phyloP scores from a whole-genome alignment of 371 early-diverging fungal genomes.

The Lichtheimia ornata region DNA sequence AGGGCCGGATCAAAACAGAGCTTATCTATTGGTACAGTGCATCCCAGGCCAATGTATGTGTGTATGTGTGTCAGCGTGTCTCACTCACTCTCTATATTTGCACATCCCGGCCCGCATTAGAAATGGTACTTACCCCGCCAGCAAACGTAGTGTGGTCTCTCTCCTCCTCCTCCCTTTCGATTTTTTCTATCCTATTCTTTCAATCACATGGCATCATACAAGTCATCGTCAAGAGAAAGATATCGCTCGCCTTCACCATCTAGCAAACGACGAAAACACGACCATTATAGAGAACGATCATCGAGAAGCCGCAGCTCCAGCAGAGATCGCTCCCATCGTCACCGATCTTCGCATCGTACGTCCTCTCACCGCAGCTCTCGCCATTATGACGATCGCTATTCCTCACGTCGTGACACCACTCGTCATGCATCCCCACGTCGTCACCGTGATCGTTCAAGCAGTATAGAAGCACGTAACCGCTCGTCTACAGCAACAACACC shows the following conservation, averaged over 20 bases:
- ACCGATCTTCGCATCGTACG: slow-evolving; percentile 34
- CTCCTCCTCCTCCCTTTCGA: not conserved
- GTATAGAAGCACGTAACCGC: slow-evolving; percentile 23
- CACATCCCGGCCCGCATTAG: too few relatives aligned
- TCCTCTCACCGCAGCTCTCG: slow-evolving; percentile 35
- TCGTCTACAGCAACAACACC: not conserved
- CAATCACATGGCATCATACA: slow-evolving; percentile 31
- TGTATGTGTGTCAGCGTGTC: too few relatives aligned
- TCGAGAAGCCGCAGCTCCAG: slow-evolving; percentile 28
- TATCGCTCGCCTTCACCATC: slow-evolving; percentile 47
- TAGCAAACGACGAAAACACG: slow-evolving; percentile 29
- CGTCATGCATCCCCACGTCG: not conserved
- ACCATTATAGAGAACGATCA: slow-evolving; percentile 29
- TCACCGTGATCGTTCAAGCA: slow-evolving; percentile 29
- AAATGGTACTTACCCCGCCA: too few relatives aligned
- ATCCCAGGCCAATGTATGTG: too few relatives aligned
- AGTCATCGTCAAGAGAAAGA: slow-evolving; percentile 33
- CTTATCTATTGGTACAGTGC: too few relatives aligned
- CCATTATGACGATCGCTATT: slow-evolving; percentile 27
- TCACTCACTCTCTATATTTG: too few relatives aligned
- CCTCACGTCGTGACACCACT: slow-evolving; percentile 18
- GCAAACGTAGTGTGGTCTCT: too few relatives aligned
- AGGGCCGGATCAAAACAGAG: too few relatives aligned
- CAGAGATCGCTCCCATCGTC: slow-evolving; percentile 32
- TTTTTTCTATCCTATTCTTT: not conserved